Conservation (phyloP, 2,329 filamentous ascomycete genomes). For the Colletotrichum endophyticum region DNA sequence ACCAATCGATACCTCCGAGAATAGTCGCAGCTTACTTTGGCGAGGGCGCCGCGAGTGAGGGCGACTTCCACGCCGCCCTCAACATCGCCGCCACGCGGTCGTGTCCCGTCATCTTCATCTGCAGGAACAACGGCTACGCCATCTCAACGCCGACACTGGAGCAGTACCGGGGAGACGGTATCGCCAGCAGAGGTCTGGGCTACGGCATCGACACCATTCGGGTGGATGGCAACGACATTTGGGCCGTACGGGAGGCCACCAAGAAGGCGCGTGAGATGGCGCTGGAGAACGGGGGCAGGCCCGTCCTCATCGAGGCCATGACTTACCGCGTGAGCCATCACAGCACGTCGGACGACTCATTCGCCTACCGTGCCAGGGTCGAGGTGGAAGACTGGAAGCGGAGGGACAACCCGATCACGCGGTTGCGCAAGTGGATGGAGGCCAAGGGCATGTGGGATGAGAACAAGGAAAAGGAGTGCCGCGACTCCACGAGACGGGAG, state of each 20-base stretch:
- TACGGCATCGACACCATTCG: constrained; percentile 95
- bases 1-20: constrained; percentile 69
- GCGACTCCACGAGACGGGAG: constrained; percentile 71
- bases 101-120: constrained; percentile 90
- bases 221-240: constrained; percentile 94
- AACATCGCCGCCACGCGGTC: constrained; percentile 89
- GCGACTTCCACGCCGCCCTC: constrained; percentile 88
- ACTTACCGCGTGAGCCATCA: constrained; percentile 98
- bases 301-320: constrained; percentile 93
- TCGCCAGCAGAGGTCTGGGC: constrained; percentile 83
- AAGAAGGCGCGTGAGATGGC: constrained; percentile 79
- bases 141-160: constrained; percentile 90
- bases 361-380: constrained; percentile 90
- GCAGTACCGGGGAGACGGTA: constrained; percentile 90
- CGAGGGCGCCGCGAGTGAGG: constrained; percentile 88
- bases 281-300: constrained; percentile 78
- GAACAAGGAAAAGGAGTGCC: constrained; percentile 74
- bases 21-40: constrained; percentile 88
- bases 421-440: constrained; percentile 91
- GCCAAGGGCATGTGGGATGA: constrained; percentile 84
- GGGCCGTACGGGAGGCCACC: constrained; percentile 83
- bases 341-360: constrained; percentile 95
- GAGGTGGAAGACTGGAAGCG: constrained; percentile 97
- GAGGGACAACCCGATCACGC: constrained; percentile 85
- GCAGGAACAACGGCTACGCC: constrained; percentile 91